Base-by-base conservation (phyloP, 768 basidiomycete genomes). In the Artomyces pyxidatus region DNA sequence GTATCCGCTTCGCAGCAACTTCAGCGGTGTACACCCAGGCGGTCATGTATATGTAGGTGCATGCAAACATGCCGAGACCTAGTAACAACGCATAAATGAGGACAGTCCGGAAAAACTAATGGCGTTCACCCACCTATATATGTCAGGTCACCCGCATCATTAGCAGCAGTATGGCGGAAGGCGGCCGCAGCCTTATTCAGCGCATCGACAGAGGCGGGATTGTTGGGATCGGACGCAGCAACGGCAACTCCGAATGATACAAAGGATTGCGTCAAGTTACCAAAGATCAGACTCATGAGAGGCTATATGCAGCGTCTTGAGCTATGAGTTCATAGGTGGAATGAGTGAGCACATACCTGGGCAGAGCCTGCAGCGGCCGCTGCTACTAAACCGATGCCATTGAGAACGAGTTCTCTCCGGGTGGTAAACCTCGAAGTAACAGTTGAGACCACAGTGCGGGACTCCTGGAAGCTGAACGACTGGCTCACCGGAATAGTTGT, bases 361-460 rank as follows among this genome's bases (percentile, higher is more conserved):
- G 88, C 78, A 19, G 87, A 81, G 16, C 90, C 90, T 14, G 85
- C 81, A 0, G 71, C 81, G 11, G 71, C 74, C 0, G 92, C 85
- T 6, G 77, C 73, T 10, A 86, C 56, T 22, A 93, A 42, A 27
- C 87, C 88, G 51, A 94, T 68, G 12, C 68, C 58, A 65, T 94
- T 73, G 17, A 90, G 54, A 44, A 71, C 55, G 1, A 82, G 58
- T 63, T 96, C 93, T 26, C 73, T 68, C 22, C 58, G 71, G 0
- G 85, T 94, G 0, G 86, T 74, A 63, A 84, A 94, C 0, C 89
- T 82, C n/a, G n/a, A n/a, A n/a, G n/a, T n/a, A n/a, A n/a, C n/a
- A n/a, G n/a, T 62, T 44, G 10, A 28, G 3, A n/a, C n/a, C n/a
- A n/a, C n/a, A n/a, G n/a, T 25, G 28, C 32, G 10, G 17, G 21